Conservation (phyloP, 176 grass and related monocot species). For the Elymus sibiricus region DNA sequence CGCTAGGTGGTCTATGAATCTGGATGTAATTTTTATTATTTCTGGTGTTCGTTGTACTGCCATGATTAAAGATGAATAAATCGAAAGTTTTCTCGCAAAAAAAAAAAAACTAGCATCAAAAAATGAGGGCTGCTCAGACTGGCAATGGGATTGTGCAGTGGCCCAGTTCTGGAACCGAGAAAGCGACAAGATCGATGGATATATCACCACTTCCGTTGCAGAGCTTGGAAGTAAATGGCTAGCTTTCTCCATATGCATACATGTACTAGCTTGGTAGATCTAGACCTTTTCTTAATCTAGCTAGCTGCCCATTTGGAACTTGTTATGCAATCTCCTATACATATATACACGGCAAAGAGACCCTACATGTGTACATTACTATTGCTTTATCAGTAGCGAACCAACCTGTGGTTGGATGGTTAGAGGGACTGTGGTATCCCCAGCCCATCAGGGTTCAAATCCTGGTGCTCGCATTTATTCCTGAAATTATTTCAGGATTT, state of each 20-base stretch:
- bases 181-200: constrained; percentile 11
- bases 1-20: too few relatives aligned
- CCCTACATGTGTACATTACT: not conserved
- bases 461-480: too few relatives aligned
- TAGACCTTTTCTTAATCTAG: not conserved
- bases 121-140: not conserved
- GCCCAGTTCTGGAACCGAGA: constrained; percentile 21
- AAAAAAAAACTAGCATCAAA: not conserved
- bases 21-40: too few relatives aligned
- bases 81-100: too few relatives aligned
- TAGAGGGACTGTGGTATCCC: too few relatives aligned
- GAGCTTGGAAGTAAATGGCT: not conserved
- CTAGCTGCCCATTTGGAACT: not conserved
- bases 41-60: too few relatives aligned
- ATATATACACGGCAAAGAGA: not conserved
- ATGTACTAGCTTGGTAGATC: not conserved
- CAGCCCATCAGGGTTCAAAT: too few relatives aligned
- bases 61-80: too few relatives aligned
- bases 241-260: not conserved
- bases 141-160: not conserved
- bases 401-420: too few relatives aligned
- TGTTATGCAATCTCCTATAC: not conserved
- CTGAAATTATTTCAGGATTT: too few relatives aligned
- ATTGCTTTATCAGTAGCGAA: too few relatives aligned
- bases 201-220: not conserved